Conservation (phyloP, 2,329 filamentous ascomycete genomes). For the Cytospora piceicola region DNA sequence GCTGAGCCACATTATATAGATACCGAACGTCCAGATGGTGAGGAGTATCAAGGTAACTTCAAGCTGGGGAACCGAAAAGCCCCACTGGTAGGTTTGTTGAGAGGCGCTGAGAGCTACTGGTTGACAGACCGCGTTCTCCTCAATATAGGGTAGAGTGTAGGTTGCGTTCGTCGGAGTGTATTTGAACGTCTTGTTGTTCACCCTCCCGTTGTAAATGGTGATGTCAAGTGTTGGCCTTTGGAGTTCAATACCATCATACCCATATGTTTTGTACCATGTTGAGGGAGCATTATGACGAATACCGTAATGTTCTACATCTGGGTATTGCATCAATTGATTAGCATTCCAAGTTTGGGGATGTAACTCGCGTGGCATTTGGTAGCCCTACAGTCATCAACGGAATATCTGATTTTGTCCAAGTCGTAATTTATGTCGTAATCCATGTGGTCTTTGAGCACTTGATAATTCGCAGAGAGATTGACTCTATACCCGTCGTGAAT, state of each 20-base stretch:
- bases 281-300: not conserved
- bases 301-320: not conserved
- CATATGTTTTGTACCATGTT: not conserved
- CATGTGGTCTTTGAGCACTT: too few species aligned
- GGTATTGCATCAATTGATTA: not conserved
- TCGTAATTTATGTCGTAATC: too few species aligned
- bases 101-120: not conserved
- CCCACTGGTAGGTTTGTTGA: conserved; percentile 35
- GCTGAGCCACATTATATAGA: conserved; percentile 32
- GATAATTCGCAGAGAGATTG: not conserved
- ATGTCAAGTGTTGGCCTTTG: conserved; percentile 14
- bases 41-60: conserved; percentile 30
- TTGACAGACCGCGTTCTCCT: conserved; percentile 14
- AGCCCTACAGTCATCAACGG: not conserved
- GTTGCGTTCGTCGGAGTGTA: not conserved
- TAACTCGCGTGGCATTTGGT: too few species aligned
- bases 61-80: conserved; percentile 37
- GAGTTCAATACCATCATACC: not conserved
- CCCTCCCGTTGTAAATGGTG: not conserved
- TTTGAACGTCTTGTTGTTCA: not conserved
- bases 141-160: not conserved
- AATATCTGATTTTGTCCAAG: too few species aligned
- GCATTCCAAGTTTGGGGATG: not conserved
- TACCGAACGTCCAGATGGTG: conserved; percentile 33
- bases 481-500: conserved; percentile 17